Base-by-base conservation (phyloP, 2,329 filamentous ascomycete species). In the Trichophyton schoenleinii region DNA sequence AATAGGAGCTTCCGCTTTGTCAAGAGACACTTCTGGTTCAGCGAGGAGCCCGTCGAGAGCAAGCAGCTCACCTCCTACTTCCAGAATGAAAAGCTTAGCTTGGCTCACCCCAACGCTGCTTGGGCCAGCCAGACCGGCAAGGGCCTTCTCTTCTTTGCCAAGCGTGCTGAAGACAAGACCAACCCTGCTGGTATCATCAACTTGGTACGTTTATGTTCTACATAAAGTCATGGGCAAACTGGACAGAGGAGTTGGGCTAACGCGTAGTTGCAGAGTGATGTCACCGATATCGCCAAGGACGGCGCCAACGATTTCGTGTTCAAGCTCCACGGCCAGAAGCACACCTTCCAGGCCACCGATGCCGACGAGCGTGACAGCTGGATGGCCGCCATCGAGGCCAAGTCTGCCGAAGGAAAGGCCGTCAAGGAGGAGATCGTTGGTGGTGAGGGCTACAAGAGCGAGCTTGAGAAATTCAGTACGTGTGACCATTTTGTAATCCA, bases 111-210 rank as follows among this genome's bases (percentile, higher is more conserved):
- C 67, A 87, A 87, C 68, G 87, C 85, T 68, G 88, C 94, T 41
- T 96, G 94, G 90, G 90, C 92, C 65, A 86, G 85, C 68, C 85
- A 95, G 81, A 96, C 92, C 63, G 92, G 92, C 75, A 95, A 95
- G 81, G 94, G 94, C 72, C 87, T 97, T 20, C 81, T 97, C 48
- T 96, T 95, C 82, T 88, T 89, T 77, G 87, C 87, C 77, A 91
- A 92, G 84, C 86, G 89, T 76, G 80, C 82, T 59, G 82, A 85
- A 70, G 88, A 95, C 78, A 96, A 95, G 84, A 80, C 83, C 66
- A 82, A 83, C 63, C 91, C 92, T 64, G 81, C 85, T 68, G 87
- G 89, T 70, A 86, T 94, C 69, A 87, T 97, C 75, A 89, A 89
- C 77, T 78, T 96, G 74, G 90, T 95, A 83, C 71, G 88, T 73